Evolutionary conservation across 768 basidiomycete genomes (phyloP).

Genomic region (Kwoniella dendrophila): DNA sequence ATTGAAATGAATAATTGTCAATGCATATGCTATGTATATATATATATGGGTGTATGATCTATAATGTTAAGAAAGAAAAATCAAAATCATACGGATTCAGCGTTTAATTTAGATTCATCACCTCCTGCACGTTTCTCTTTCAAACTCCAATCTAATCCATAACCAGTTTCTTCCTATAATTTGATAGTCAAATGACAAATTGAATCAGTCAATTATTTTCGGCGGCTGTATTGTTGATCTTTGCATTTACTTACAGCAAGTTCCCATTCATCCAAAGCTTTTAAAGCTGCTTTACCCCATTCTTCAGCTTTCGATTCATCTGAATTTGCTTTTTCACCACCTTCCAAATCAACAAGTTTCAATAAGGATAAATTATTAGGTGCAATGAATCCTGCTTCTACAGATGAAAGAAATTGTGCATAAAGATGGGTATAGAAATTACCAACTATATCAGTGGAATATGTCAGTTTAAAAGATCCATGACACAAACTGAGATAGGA

Average conservation of each 20-base stretch:
- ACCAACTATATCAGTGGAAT: slow-evolving; percentile 59
- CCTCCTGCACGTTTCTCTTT: slow-evolving; percentile 16
- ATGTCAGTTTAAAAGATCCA: background rate
- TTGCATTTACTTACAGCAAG: slow-evolving; percentile 39
- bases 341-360: slow-evolving; percentile 66
- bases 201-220: too few relatives aligned
- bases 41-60: background rate
- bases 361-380: slow-evolving; percentile 66
- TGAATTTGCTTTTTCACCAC: slow-evolving; percentile 30
- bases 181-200: too few relatives aligned
- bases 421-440: slow-evolving; percentile 83
- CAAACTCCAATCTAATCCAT: slow-evolving; percentile 39
- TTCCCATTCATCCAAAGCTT: slow-evolving; percentile 46
- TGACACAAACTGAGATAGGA: background rate
- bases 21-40: slow-evolving; percentile 12
- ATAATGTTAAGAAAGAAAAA: background rate
- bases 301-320: slow-evolving; percentile 31
- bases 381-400: slow-evolving; percentile 74
- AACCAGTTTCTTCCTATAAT: slow-evolving; percentile 39
- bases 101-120: background rate
- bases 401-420: slow-evolving; percentile 67
- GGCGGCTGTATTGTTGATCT: background rate
- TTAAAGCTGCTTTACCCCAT: slow-evolving; percentile 51
- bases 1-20: background rate
- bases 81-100: slow-evolving; percentile 22